These are phyloP conservation scores for Psidium guajava DNA, from an alignment of 345 rosid species.

Conservation along the genomic window DNA sequence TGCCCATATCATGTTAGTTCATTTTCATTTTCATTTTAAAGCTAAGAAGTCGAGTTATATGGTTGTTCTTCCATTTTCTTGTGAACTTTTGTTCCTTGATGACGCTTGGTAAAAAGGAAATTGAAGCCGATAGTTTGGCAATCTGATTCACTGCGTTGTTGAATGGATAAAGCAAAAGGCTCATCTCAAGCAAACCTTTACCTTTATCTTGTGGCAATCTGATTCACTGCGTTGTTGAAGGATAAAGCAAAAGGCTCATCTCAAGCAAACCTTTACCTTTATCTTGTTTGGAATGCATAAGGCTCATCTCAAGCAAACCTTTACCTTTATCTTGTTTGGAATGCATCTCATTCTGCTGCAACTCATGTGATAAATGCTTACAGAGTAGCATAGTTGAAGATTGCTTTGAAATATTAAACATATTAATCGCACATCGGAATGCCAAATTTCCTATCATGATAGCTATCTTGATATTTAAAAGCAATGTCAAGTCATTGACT, in stretches of 20 bases:
- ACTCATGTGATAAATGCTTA: neutral
- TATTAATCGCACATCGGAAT: neutral
- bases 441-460: neutral
- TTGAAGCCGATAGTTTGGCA: neutral
- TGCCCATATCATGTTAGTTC: slow-evolving; percentile 87
- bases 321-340: neutral
- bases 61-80: neutral
- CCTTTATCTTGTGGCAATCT: neutral
- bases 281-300: neutral
- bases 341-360: neutral
- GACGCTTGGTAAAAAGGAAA: neutral
- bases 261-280: neutral
- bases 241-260: no score
- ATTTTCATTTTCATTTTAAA: neutral
- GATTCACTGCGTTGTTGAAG: neutral
- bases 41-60: neutral
- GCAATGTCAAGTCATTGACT: neutral
- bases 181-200: neutral
- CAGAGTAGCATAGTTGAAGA: neutral
- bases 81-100: neutral
- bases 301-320: neutral
- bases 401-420: neutral
- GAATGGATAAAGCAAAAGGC: neutral
- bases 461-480: neutral
- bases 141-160: neutral